phyloP scores from a whole-genome alignment of 768 basidiomycete species.

The Russula vinacea region DNA sequence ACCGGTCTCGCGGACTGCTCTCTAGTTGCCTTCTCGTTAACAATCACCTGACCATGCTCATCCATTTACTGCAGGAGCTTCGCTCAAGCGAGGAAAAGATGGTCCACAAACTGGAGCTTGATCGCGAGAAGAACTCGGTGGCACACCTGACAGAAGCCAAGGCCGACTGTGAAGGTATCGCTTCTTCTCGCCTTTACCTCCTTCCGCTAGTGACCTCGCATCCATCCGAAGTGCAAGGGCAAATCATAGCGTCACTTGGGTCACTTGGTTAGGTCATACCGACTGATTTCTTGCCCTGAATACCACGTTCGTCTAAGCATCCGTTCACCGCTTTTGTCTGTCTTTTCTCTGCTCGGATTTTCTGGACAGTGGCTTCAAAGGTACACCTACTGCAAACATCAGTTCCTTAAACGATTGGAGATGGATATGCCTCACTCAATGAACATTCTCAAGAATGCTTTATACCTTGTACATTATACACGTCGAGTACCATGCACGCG shows the following conservation, averaged over 20 bases:
- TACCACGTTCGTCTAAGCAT: not conserved
- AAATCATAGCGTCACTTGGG: not conserved
- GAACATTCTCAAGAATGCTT: not conserved
- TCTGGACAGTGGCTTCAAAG: not conserved
- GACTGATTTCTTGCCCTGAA: not conserved
- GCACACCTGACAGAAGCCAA: conserved; percentile 10
- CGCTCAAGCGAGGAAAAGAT: conserved; percentile 4
- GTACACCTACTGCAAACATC: not conserved
- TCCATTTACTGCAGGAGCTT: conserved; percentile 9
- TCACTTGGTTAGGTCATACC: not conserved
- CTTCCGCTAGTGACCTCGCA: not conserved
- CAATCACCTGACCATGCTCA: not conserved
- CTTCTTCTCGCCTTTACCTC: not conserved
- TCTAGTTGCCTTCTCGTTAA: not conserved
- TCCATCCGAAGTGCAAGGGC: conserved; percentile 19
- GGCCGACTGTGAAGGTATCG: conserved; percentile 24
- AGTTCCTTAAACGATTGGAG: not conserved
- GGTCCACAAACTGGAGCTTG: conserved; percentile 8
- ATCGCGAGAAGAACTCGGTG: conserved; percentile 19
- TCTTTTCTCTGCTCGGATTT: not conserved
- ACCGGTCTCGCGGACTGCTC: not conserved
- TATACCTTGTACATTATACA: not conserved
- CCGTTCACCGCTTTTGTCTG: not conserved
- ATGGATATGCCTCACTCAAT: not conserved
- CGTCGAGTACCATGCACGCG: not conserved